These are phyloP conservation scores for Termitomyces heimii DNA, from an alignment of 768 basidiomycete species.

Conservation along the genomic window DNA sequence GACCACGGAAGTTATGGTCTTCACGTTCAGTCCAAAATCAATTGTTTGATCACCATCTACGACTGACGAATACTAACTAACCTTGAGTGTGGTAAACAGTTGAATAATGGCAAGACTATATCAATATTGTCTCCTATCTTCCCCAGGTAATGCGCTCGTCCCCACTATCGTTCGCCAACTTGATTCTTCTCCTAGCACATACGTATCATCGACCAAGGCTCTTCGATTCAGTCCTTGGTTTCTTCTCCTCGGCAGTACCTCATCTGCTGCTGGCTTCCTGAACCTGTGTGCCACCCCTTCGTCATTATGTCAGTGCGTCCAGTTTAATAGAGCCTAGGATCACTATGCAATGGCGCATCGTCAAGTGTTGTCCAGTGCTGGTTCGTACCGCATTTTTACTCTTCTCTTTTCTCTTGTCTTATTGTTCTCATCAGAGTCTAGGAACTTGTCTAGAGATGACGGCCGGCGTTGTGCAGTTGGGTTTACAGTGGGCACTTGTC, in stretches of 20 bases:
- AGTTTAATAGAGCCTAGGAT: slow-evolving; percentile 40
- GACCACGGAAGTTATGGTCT: too few species aligned
- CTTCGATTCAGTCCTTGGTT: slow-evolving; percentile 92
- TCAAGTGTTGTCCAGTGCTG: slow-evolving; percentile 74
- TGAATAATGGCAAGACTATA: too few species aligned
- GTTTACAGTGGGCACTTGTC: slow-evolving; percentile 81
- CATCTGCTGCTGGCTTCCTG: slow-evolving; percentile 74
- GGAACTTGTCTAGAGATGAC: slow-evolving; percentile 74
- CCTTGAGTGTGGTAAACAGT: too few species aligned
- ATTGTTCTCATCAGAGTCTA: slow-evolving; percentile 37
- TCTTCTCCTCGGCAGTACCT: slow-evolving; percentile 82
- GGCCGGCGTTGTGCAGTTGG: slow-evolving; percentile 79
- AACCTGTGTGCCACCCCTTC: slow-evolving; percentile 56
- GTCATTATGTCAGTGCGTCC: background rate
- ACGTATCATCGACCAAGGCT: slow-evolving; percentile 70
- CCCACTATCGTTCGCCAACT: slow-evolving; percentile 1
- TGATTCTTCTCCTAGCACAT: slow-evolving; percentile 44
- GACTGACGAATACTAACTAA: too few species aligned
- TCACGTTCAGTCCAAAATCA: too few species aligned
- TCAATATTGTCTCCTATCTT: slow-evolving; percentile 75
- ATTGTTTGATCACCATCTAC: too few species aligned
- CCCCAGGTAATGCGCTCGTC: slow-evolving; percentile 60
- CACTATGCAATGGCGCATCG: slow-evolving; percentile 76
- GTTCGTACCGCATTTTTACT: slow-evolving; percentile 38
- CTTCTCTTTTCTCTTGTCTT: background rate